phyloP scores from a whole-genome alignment of 108 stramenopile genomes.

The Cyclotella kingstonii region DNA sequence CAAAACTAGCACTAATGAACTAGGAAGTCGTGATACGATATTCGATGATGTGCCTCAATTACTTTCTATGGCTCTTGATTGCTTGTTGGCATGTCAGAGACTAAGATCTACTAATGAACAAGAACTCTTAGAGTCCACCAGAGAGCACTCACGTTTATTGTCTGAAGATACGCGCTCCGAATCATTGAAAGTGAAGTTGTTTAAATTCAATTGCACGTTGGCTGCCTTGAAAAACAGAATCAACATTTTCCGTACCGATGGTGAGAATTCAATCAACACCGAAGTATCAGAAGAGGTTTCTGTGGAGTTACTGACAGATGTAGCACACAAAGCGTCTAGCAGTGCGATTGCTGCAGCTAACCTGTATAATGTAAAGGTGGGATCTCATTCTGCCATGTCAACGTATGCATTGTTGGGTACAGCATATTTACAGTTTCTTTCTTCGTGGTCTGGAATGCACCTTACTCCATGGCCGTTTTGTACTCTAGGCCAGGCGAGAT shows the following conservation, averaged over 20 bases:
- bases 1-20: not conserved
- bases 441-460: conserved; percentile 68
- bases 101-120: conserved; percentile 7
- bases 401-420: conserved; percentile 27
- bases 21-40: not conserved
- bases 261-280: not conserved
- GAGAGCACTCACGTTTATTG: not conserved
- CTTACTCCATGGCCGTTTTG: conserved; percentile 64
- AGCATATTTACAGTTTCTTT: conserved; percentile 47
- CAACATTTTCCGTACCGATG: conserved; percentile 4
- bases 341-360: conserved; percentile 15
- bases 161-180: conserved; percentile 14
- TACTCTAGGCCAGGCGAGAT: conserved; percentile 41
- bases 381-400: not conserved
- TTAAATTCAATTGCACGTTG: conserved; percentile 20
- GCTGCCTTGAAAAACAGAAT: conserved; percentile 15
- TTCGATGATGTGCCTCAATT: conserved; percentile 8
- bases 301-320: conserved; percentile 4
- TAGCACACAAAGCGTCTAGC: conserved; percentile 22
- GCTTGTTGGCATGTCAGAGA: conserved; percentile 11
- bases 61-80: conserved; percentile 15
- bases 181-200: conserved; percentile 10
- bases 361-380: conserved; percentile 1
- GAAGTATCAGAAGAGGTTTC: not conserved
- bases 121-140: conserved; percentile 1